phyloP scores from a whole-genome alignment of 1,139 yeast species.

The Pichiaceae sp. region DNA sequence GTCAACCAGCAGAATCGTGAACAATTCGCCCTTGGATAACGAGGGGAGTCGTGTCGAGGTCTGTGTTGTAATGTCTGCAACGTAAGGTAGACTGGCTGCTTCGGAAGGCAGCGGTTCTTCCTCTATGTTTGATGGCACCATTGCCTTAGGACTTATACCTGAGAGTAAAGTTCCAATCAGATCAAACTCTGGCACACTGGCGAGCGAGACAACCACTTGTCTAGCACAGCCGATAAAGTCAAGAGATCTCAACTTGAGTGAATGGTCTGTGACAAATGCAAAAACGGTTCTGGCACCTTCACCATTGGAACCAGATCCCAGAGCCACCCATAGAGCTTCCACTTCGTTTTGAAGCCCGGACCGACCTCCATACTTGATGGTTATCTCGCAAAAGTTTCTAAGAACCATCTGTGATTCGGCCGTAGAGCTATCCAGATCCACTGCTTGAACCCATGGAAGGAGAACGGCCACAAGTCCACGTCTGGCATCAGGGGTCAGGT shows the following conservation, averaged over 20 bases:
- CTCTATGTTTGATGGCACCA: slow-evolving; percentile 50
- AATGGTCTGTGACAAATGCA: slow-evolving; percentile 59
- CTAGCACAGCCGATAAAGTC: slow-evolving; percentile 70
- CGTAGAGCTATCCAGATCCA: slow-evolving; percentile 44
- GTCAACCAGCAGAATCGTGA: slow-evolving; percentile 79
- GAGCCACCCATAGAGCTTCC: slow-evolving; percentile 91
- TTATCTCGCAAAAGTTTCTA: slow-evolving; percentile 75
- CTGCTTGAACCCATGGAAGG: slow-evolving; percentile 84
- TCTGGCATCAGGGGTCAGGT: slow-evolving; percentile 51
- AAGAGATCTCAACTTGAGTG: slow-evolving; percentile 66
- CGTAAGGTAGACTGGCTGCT: slow-evolving; percentile 47
- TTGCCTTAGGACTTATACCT: slow-evolving; percentile 72
- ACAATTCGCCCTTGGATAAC: slow-evolving; percentile 81
- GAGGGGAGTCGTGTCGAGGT: slow-evolving; percentile 46
- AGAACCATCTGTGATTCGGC: slow-evolving; percentile 63
- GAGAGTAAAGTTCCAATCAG: slow-evolving; percentile 58
- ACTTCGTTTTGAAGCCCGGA: slow-evolving; percentile 63
- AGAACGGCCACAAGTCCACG: slow-evolving; percentile 74
- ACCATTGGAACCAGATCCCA: slow-evolving; percentile 63
- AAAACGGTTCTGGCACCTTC: slow-evolving; percentile 58
- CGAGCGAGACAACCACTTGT: slow-evolving; percentile 71
- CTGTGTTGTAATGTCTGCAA: slow-evolving; percentile 64
- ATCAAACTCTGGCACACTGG: slow-evolving; percentile 47
- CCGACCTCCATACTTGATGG: slow-evolving; percentile 55
- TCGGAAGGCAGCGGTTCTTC: slow-evolving; percentile 1